phyloP scores from a whole-genome alignment of 148 eudicot genomes.

The Persicaria maculosa region DNA sequence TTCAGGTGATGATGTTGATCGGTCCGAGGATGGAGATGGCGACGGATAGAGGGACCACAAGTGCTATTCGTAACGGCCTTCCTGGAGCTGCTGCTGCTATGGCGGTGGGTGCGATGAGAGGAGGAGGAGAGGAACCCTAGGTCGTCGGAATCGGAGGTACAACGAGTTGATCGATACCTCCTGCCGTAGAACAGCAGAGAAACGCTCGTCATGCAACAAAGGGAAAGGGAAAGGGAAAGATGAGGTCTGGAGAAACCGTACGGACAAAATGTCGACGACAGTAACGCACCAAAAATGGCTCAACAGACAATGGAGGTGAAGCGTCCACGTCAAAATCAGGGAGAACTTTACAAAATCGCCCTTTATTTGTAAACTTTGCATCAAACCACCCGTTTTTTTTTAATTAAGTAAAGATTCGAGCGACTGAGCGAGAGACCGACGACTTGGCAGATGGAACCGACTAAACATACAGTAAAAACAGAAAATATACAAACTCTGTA shows the following conservation, averaged over 20 bases:
- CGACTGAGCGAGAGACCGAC: too few relatives aligned
- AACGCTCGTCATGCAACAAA: constrained; percentile 53
- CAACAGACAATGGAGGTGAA: too few relatives aligned
- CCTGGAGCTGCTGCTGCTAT: background rate
- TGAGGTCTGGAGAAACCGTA: background rate
- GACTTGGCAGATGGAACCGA: too few relatives aligned
- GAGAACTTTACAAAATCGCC: too few relatives aligned
- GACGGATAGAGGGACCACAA: constrained; percentile 6
- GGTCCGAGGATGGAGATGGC: constrained; percentile 17
- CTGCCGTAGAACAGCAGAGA: constrained; percentile 51
- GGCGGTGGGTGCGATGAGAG: constrained; percentile 14
- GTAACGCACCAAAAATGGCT: background rate
- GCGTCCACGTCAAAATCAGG: too few relatives aligned
- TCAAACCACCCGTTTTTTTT: too few relatives aligned
- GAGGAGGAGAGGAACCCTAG: constrained; percentile 19
- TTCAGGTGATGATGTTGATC: constrained; percentile 20
- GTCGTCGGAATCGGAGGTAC: constrained; percentile 19
- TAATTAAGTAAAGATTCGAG: too few relatives aligned
- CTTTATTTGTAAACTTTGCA: too few relatives aligned
- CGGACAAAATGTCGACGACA: background rate
- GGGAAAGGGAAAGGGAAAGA: background rate
- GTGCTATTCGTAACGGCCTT: background rate
- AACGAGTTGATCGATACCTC: constrained; percentile 47
- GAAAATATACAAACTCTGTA: too few relatives aligned
- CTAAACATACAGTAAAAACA: too few relatives aligned